Evolutionary conservation across 768 basidiomycete genomes (phyloP).

Genomic region (Agaricus blazei): DNA sequence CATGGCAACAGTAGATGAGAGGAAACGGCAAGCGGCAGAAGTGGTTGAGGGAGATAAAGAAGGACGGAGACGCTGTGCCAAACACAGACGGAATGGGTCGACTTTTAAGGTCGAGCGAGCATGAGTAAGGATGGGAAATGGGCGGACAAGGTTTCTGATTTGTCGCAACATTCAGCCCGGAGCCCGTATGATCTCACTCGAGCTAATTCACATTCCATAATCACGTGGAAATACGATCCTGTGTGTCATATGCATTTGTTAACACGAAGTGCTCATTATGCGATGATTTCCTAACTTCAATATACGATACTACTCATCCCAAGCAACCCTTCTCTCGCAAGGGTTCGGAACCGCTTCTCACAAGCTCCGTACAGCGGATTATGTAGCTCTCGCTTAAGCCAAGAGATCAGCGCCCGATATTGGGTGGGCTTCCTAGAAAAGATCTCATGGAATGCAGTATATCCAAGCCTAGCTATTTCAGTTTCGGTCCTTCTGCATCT

Average conservation of each 20-base stretch:
- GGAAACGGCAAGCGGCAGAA: background rate
- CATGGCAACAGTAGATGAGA: background rate
- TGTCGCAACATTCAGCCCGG: background rate
- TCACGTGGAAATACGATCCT: background rate
- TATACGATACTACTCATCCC: constrained; percentile 17
- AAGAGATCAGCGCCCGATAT: constrained; percentile 42
- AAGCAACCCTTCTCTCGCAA: constrained; percentile 43
- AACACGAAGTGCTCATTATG: too few relatives aligned
- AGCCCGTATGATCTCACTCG: too few relatives aligned
- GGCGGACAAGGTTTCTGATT: constrained; percentile 19
- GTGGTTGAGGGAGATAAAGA: background rate
- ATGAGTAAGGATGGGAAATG: constrained; percentile 28
- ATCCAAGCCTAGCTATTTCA: constrained; percentile 58
- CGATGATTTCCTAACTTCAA: constrained; percentile 1
- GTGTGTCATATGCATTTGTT: too few relatives aligned
- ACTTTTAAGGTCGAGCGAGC: constrained; percentile 17
- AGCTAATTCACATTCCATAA: too few relatives aligned
- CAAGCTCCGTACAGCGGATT: constrained; percentile 39
- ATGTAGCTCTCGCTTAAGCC: constrained; percentile 46
- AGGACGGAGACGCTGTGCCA: background rate
- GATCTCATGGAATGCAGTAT: constrained; percentile 70
- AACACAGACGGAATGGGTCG: background rate
- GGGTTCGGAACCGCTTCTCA: constrained; percentile 35
- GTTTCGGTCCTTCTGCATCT: constrained; percentile 1
- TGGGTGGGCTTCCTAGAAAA: constrained; percentile 47